These are phyloP conservation scores for Porpolomopsis calyptriformis DNA, from an alignment of 768 basidiomycete species.

Conservation along the genomic window DNA sequence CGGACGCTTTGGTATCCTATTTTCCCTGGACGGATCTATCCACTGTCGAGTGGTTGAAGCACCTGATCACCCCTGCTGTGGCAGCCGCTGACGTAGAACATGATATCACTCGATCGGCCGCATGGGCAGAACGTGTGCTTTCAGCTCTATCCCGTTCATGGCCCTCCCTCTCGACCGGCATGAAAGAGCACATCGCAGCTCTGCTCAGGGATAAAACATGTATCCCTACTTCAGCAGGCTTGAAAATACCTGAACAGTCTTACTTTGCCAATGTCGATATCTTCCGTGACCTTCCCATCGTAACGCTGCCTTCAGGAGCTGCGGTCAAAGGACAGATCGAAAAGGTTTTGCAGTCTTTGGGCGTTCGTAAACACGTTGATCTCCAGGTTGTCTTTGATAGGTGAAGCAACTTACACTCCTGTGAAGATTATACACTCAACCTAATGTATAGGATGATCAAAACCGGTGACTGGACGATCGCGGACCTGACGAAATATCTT, in stretches of 20 bases:
- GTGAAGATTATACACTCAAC: not conserved
- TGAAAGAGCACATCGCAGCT: slow-evolving; percentile 37
- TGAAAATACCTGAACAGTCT: slow-evolving; percentile 58
- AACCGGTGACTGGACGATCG: slow-evolving; percentile 82
- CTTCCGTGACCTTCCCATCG: slow-evolving; percentile 81
- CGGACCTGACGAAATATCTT: slow-evolving; percentile 80
- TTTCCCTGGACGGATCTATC: slow-evolving; percentile 78
- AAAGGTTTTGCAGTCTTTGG: slow-evolving; percentile 58
- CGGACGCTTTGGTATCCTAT: slow-evolving; percentile 35
- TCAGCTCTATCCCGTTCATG: slow-evolving; percentile 57
- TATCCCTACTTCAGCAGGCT: slow-evolving; percentile 65
- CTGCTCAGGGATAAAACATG: slow-evolving; percentile 44
- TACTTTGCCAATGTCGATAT: slow-evolving; percentile 83
- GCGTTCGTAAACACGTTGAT: slow-evolving; percentile 86
- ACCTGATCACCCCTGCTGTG: slow-evolving; percentile 43
- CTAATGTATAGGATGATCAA: slow-evolving; percentile 60
- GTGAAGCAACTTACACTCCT: slow-evolving; percentile 21
- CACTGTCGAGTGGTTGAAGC: slow-evolving; percentile 62
- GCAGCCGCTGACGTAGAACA: slow-evolving; percentile 34
- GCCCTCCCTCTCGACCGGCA: slow-evolving; percentile 43
- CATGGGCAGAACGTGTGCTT: slow-evolving; percentile 78
- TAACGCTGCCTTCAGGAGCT: slow-evolving; percentile 55
- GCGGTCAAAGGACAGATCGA: slow-evolving; percentile 62
- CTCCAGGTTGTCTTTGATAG: slow-evolving; percentile 88
- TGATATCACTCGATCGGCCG: slow-evolving; percentile 53